Evolutionary conservation across 345 rosid genomes (phyloP), one percentile per base, ranked within the genome.

Genomic region (Ceriops tagal): DNA sequence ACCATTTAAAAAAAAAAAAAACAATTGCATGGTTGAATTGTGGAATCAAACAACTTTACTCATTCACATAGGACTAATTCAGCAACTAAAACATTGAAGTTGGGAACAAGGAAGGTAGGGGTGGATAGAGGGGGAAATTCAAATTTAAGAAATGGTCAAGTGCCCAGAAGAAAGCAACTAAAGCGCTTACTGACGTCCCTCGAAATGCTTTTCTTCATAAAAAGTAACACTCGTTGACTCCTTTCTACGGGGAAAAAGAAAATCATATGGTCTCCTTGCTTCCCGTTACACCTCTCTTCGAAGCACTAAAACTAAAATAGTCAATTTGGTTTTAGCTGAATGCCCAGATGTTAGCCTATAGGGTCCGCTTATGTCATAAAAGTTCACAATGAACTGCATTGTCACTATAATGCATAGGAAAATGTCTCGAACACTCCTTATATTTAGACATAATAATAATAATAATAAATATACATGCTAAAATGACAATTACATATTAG

Each of bases 131-230:
- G 65, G n/a, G 26, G 28, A 13, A 11, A 34, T 34, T 34, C 37
- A 49, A 28, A 11, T 53, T 37, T 62, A 64, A 57, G 27, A 56
- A 57, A 60, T 35, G 56, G 49, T 11, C 49, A 26, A 62, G 49
- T 70, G 79, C 70, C 67, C 61, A 34, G 9, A 7, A 34, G 37
- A 34, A 58, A 61, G 68, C 46, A 66, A 68, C 63, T 71, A 71
- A 70, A 70, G 82, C 62, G 61, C 46, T 52, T 37, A 51, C 51
- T 47, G 49, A 43, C 49, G 49, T 43, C 65, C 13, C 58, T 39
- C 53, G 57, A 63, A 39, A 67, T 62, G 67, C 75, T 73, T 68
- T 78, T 46, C 81, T 80, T 83, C 68, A 58, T 22, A 53, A 73
- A 73, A 70, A 46, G 51, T 68, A 55, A 30, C 39, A 62, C 53